phyloP scores from a whole-genome alignment of 768 basidiomycete genomes.

The Pleurotus tuoliensis region DNA sequence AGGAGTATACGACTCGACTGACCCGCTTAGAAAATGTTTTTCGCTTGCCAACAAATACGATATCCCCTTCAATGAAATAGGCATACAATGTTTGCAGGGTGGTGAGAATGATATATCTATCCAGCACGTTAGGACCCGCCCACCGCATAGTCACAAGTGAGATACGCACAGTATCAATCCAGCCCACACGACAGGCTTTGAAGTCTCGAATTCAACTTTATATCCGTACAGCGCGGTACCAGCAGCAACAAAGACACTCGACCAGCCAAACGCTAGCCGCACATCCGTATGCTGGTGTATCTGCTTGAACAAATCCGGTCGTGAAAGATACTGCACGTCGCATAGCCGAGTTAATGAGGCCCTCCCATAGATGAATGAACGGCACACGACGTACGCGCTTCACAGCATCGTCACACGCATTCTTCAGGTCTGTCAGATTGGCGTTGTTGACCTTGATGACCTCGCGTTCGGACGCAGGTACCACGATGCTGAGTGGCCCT shows the following conservation, averaged over 20 bases:
- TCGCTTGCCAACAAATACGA: conserved; percentile 84
- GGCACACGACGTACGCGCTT: conserved; percentile 60
- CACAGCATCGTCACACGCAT: conserved; percentile 82
- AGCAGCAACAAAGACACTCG: conserved; percentile 75
- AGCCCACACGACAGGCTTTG: conserved; percentile 74
- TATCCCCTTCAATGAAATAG: conserved; percentile 82
- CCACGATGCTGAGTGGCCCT: conserved; percentile 48
- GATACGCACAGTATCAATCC: conserved; percentile 72
- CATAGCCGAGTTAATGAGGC: not conserved
- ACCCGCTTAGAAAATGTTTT: conserved; percentile 88
- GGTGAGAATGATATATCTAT: conserved; percentile 75
- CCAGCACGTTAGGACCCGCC: not conserved
- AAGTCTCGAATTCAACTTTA: conserved; percentile 84
- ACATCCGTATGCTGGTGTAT: conserved; percentile 88
- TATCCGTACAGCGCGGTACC: conserved; percentile 84
- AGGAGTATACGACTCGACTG: conserved; percentile 20
- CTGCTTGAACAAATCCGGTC: conserved; percentile 81
- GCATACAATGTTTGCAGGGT: conserved; percentile 72
- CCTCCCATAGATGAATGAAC: not conserved
- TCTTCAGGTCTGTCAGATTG: conserved; percentile 57
- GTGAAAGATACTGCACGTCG: conserved; percentile 63
- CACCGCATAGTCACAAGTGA: conserved; percentile 2
- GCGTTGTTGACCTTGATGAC: conserved; percentile 59
- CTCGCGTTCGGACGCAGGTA: conserved; percentile 44
- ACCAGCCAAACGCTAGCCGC: conserved; percentile 83